Evolutionary conservation across 148 eudicot genomes (phyloP).

Genomic region (Chenopodium album): DNA sequence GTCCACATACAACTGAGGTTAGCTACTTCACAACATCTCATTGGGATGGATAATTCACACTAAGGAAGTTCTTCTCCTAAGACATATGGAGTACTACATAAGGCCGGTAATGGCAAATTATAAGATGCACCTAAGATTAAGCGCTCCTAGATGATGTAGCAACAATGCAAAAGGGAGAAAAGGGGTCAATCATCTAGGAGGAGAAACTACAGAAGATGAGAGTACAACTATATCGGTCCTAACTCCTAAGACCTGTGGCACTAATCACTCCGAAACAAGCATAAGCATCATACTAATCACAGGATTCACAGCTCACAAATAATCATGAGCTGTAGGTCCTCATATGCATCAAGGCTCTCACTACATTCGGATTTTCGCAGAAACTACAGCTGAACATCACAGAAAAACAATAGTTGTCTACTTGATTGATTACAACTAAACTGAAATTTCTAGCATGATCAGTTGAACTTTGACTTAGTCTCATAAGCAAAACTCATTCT

Average conservation of each 20-base stretch:
- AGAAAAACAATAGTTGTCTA: background rate
- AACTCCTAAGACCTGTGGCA: background rate
- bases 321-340: background rate
- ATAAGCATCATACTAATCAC: background rate
- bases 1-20: too few relatives aligned
- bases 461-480: background rate
- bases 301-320: background rate
- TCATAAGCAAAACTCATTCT: background rate
- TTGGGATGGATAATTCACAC: too few relatives aligned
- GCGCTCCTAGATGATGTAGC: background rate
- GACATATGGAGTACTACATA: background rate
- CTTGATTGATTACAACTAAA: too few relatives aligned
- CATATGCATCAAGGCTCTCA: background rate
- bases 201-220: background rate
- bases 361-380: background rate
- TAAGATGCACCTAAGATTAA: background rate
- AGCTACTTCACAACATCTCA: too few relatives aligned
- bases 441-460: background rate
- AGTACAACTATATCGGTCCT: background rate
- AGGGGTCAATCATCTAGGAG: background rate
- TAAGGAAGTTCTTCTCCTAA: background rate
- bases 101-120: background rate
- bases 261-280: background rate
- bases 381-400: background rate
- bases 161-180: background rate